These are phyloP conservation scores for Pseudozyma flocculosa DNA, from an alignment of 1,284 basidiomycete species.

Conservation along the genomic window DNA sequence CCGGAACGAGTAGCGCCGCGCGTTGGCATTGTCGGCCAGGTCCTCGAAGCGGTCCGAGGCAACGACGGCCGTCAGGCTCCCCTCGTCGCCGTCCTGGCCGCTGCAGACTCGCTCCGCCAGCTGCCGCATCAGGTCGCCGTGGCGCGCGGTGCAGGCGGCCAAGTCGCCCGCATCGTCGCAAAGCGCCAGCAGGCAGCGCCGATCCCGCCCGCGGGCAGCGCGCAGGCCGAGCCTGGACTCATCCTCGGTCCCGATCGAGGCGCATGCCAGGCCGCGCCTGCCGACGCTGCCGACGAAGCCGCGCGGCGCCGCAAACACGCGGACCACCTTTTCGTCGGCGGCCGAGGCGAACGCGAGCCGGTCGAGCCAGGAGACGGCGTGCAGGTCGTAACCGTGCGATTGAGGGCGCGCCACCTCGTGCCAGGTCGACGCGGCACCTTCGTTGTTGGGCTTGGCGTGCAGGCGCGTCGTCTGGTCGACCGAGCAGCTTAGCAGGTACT, in stretches of 20 bases:
- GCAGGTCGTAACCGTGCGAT: constrained; percentile 54
- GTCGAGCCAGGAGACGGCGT: constrained; percentile 47
- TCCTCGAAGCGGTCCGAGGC: constrained; percentile 20
- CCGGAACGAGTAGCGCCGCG: constrained; percentile 14
- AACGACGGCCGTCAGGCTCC: constrained; percentile 17
- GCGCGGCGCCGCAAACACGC: constrained; percentile 50
- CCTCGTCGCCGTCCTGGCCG: constrained; percentile 8
- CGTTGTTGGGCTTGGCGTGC: constrained; percentile 36
- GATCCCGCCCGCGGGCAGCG: no score
- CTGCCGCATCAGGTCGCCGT: constrained; percentile 26
- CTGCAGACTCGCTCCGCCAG: constrained; percentile 12
- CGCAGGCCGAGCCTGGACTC: constrained; percentile 17
- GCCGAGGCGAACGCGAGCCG: constrained; percentile 52
- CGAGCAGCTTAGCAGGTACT: constrained; percentile 44
- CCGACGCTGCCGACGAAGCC: constrained; percentile 45
- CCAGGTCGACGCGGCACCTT: constrained; percentile 18
- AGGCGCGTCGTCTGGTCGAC: constrained; percentile 53
- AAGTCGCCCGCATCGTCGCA: constrained; percentile 1
- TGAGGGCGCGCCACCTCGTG: constrained; percentile 56
- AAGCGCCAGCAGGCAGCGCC: background rate
- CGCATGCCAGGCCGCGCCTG: constrained; percentile 20
- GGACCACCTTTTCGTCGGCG: constrained; percentile 56
- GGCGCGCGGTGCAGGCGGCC: constrained; percentile 16
- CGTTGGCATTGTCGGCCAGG: constrained; percentile 7
- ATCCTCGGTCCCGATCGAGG: constrained; percentile 19